Base-by-base conservation (phyloP, 371 early-diverging fungal species). In the Mucor piriformis region DNA sequence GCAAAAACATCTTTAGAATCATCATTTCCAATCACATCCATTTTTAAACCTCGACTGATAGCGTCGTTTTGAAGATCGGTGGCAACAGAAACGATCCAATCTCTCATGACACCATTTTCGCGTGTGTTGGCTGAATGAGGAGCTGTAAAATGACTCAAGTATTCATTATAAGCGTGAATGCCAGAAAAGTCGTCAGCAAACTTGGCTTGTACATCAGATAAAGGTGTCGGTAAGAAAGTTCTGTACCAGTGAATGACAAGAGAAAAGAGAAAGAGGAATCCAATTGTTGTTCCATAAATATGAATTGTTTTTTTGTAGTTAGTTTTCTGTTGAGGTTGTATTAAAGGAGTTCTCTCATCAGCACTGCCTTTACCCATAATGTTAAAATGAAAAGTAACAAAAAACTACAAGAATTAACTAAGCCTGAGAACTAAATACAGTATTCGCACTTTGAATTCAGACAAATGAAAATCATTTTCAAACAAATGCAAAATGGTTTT, bases 81-180 rank as follows among this genome's bases (percentile, higher is more conserved):
- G 12, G 73, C 70, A 0, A 72, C 57, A 3, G 70, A 53, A 7
- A 57, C 69, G 12, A 84, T 42, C 70, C 72, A 79, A 6, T 69
- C 58, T 34, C 63, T 54, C 62, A 72, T 66, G 4, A 47, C 53
- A 13, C 66, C 72, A 44, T 73, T 77, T 25, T 77, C 83, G n/a
- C 77, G 78, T 13, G 76, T 70, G 50, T 83, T 86, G 29, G 73
- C 69, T 2, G 86, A 72, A 42, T 84, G 84, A 13, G 86, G 86
- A 33, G 66, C 69, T 32, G 68, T 75, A 29, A 83, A 80, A n/a
- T 70, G 70, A 38, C 63, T 70, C 35, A 86, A 60, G 47, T 86
- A 83, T 18, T 57, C 69, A 21, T 83, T 68, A 61, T 77, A 86
- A 1, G 83, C 82, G 57, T 79, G 79, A 23, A 78, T 54, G 10